These are phyloP conservation scores for Neocatenulostroma microsporum DNA, from an alignment of 2,329 filamentous ascomycete species.

Conservation along the genomic window DNA sequence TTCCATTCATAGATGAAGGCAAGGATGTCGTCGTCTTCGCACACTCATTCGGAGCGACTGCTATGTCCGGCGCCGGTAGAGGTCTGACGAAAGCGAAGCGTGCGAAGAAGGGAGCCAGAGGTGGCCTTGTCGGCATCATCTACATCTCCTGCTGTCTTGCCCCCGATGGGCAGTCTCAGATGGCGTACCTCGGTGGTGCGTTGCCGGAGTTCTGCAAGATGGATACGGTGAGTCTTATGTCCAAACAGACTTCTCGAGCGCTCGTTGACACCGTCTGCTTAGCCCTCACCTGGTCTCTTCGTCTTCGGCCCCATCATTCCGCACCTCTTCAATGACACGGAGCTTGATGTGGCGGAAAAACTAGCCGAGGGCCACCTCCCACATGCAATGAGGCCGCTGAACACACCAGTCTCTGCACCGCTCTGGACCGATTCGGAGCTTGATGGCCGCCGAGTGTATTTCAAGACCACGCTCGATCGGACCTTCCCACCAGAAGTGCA, in stretches of 20 bases:
- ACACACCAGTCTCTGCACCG: not conserved
- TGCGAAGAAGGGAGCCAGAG: not conserved
- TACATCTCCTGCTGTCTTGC: not conserved
- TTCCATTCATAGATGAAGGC: slow-evolving; percentile 2
- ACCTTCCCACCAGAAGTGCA: slow-evolving; percentile 2
- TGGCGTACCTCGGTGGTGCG: not conserved
- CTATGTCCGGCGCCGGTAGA: not conserved
- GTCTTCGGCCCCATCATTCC: not conserved
- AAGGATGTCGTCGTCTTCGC: slow-evolving; percentile 5
- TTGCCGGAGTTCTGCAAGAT: not conserved
- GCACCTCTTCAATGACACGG: slow-evolving; percentile 2
- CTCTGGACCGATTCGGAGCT: slow-evolving; percentile 1
- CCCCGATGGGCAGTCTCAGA: not conserved
- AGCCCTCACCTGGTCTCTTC: slow-evolving; percentile 2
- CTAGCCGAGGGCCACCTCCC: not conserved
- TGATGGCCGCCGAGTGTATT: not conserved
- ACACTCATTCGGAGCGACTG: slow-evolving; percentile 4
- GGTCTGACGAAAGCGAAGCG: not conserved
- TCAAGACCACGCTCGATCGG: slow-evolving; percentile 2
- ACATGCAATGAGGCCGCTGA: not conserved
- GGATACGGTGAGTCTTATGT: not conserved
- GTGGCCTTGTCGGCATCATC: not conserved
- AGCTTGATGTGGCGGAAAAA: not conserved
- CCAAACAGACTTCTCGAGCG: not conserved
- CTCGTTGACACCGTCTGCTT: not conserved